Evolutionary conservation across 1,139 yeast species (phyloP), one percentile per base, ranked within the genome.

Genomic region (Candida frijolesensis): DNA sequence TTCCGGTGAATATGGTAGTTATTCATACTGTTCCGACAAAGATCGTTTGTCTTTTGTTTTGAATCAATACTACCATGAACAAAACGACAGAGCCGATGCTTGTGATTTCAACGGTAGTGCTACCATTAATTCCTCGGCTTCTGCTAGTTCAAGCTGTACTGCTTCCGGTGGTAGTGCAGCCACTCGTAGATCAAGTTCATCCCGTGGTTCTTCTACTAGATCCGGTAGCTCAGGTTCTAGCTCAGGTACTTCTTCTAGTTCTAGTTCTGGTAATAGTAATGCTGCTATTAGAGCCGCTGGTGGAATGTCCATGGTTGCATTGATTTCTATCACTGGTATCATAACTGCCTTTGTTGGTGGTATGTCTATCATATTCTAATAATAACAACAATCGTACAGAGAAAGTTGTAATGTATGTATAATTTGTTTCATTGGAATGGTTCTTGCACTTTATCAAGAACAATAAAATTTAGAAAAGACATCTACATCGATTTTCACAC

Each of bases 21-120:
- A 65, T 57, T 75, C 80, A 8, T 68, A 63, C 56, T 76, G 80
- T 63, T 57, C 66, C 34, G 62, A 65, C 50, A 71, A 73, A 58
- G 72, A 71, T 43, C 70, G 72, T 63, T 72, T 76, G 57, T 67
- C 75, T 45, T 75, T 62, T 55, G 70, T 73, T 30, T 65, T 76
- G 59, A 72, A 76, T 64, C 62, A 65, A 46, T 76, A 74, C 67
- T 76, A 74, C 62, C 54, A 64, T 48, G 58, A 60, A 30, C 64
- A 73, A 50, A 68, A 61, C 45, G 63, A 62, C 53, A 54, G 54
- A 29, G 41, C 55, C 1, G 60, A 66, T 47, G 79, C 79, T 50
- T 76, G 80, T 68, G 68, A 70, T 57, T 76, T 74, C 57, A 56
- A 59, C 42, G 80, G 80, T 38, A 66, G 74, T 48, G 80, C 79